phyloP scores from a whole-genome alignment of 352 stramenopile genomes.

The Pythium dissotocum region DNA sequence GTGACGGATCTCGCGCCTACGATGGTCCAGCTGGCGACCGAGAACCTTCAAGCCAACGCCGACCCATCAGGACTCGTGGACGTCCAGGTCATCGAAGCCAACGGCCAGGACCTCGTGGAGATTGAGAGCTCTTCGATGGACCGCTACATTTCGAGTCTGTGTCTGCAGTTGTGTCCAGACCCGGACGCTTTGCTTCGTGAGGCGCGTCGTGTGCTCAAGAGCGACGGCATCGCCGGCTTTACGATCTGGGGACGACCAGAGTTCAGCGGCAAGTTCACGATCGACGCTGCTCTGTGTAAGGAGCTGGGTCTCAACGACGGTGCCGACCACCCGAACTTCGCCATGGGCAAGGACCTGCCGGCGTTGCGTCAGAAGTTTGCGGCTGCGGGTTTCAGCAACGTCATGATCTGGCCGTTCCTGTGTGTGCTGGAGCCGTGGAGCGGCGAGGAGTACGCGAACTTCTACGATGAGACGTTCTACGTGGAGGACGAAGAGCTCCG shows the following conservation, averaged over 20 bases:
- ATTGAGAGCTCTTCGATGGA: constrained; percentile 38
- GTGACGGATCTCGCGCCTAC: constrained; percentile 48
- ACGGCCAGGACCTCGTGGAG: constrained; percentile 45
- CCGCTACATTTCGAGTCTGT: constrained; percentile 54
- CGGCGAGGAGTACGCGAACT: constrained; percentile 43
- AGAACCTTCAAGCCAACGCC: constrained; percentile 29
- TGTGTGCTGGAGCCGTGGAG: constrained; percentile 56
- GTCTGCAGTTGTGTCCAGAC: constrained; percentile 46
- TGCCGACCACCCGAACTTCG: constrained; percentile 43
- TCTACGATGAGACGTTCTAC: constrained; percentile 29
- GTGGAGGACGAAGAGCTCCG: constrained; percentile 37
- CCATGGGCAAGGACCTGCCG: constrained; percentile 44
- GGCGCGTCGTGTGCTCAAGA: constrained; percentile 38
- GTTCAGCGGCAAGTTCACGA: background rate
- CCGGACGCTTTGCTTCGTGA: constrained; percentile 49
- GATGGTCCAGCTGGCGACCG: constrained; percentile 42
- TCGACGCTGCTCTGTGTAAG: constrained; percentile 24
- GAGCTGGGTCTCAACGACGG: constrained; percentile 35
- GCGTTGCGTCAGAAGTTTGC: constrained; percentile 38
- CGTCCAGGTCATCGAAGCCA: constrained; percentile 34
- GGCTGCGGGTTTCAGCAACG: constrained; percentile 34
- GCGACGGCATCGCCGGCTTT: background rate
- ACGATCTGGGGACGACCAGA: background rate
- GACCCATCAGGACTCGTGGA: constrained; percentile 23
- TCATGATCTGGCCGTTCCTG: constrained; percentile 57